phyloP scores from a whole-genome alignment of 2,329 filamentous ascomycete species.

The Epichloe sylvatica region DNA sequence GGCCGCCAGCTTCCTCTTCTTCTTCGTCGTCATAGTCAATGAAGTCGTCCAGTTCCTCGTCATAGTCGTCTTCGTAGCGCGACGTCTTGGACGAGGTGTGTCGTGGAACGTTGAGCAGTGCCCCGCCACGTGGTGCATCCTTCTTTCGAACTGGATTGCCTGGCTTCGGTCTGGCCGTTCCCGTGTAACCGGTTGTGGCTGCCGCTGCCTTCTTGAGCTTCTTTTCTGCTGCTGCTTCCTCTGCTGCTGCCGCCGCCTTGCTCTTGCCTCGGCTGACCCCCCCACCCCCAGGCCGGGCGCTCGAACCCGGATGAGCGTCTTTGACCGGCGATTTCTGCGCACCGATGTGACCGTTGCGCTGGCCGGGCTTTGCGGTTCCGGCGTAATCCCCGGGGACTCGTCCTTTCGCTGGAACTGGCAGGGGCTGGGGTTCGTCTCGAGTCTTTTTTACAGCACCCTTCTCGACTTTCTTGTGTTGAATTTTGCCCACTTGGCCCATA shows the following conservation, averaged over 20 bases:
- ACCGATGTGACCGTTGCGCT: constrained; percentile 11
- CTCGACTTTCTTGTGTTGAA: constrained; percentile 61
- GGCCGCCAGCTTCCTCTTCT: constrained; percentile 29
- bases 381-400: constrained; percentile 13
- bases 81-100: constrained; percentile 18
- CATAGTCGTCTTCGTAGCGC: constrained; percentile 44
- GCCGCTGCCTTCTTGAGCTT: constrained; percentile 47
- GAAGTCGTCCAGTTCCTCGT: constrained; percentile 48
- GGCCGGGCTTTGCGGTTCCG: constrained; percentile 18
- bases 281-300: not conserved
- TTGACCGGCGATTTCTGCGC: constrained; percentile 8
- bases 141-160: constrained; percentile 19
- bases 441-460: constrained; percentile 40
- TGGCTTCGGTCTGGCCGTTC: constrained; percentile 47
- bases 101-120: constrained; percentile 24
- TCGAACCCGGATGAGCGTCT: constrained; percentile 1
- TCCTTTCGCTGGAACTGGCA: constrained; percentile 16
- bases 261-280: constrained; percentile 7
- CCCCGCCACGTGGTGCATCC: constrained; percentile 24
- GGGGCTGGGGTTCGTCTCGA: constrained; percentile 24
- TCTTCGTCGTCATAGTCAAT: constrained; percentile 49
- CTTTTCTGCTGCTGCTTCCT: constrained; percentile 29
- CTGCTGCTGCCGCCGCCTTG: not conserved
- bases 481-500: constrained; percentile 51
- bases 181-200: constrained; percentile 52